A percentile compares a stretch with the other conserved stretches of the same genome.
Evolutionary conservation across 306 rosid species (phyloP).

Genomic region (Trichosanthes truncata): DNA sequence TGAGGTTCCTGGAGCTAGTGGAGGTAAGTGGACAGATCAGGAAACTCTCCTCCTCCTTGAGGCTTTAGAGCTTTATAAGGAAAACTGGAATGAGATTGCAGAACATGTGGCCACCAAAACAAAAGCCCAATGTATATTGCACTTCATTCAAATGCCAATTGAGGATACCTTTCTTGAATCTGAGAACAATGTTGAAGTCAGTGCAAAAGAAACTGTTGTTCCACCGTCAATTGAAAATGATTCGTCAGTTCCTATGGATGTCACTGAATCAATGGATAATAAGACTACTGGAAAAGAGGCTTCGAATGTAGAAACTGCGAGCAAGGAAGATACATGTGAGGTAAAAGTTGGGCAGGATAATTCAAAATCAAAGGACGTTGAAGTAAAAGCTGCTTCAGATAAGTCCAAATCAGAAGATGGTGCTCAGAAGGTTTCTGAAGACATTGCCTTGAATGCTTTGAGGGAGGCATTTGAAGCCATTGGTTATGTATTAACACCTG

Average conservation of each 20-base stretch:
- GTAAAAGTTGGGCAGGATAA: slow-evolving; percentile 29
- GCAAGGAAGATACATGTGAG: slow-evolving; percentile 38
- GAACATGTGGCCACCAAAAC: slow-evolving; percentile 95
- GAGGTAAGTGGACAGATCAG: slow-evolving; percentile 98
- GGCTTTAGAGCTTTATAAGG: slow-evolving; percentile 86
- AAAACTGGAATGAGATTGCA: slow-evolving; percentile 91
- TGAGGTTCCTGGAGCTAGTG: slow-evolving; percentile 69
- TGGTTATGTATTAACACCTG: slow-evolving; percentile 55
- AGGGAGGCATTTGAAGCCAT: slow-evolving; percentile 79
- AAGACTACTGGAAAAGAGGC: slow-evolving; percentile 30
- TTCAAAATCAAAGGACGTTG: slow-evolving; percentile 34
- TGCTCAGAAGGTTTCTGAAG: slow-evolving; percentile 34
- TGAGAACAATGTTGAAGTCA: slow-evolving; percentile 34
- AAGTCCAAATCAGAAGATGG: slow-evolving; percentile 36
- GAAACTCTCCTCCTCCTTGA: slow-evolving; percentile 96
- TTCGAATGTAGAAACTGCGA: slow-evolving; percentile 29
- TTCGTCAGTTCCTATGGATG: slow-evolving; percentile 33
- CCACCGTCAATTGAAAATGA: slow-evolving; percentile 39
- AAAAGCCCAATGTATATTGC: slow-evolving; percentile 86
- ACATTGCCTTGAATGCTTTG: slow-evolving; percentile 57
- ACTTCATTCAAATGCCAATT: slow-evolving; percentile 96
- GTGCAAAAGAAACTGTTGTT: slow-evolving; percentile 42
- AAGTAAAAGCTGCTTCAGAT: slow-evolving; percentile 34
- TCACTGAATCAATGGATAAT: slow-evolving; percentile 32
- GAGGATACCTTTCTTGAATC: slow-evolving; percentile 63